Evolutionary conservation across 2,329 filamentous ascomycete genomes (phyloP).

Genomic region (Arthrobotrys entomopaga): DNA sequence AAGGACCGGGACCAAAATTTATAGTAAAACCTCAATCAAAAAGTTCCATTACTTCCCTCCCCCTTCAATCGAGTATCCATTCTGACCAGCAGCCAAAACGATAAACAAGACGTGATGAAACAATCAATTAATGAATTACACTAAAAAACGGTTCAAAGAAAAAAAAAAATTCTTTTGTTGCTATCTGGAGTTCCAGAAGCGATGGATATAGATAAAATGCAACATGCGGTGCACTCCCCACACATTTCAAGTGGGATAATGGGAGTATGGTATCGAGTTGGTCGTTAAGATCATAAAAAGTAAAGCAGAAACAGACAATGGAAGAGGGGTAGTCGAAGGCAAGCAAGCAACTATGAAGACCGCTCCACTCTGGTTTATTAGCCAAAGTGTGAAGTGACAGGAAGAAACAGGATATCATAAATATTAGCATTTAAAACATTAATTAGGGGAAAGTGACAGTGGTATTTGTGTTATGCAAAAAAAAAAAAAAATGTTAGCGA

Average conservation of each 20-base stretch:
- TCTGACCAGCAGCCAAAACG: background rate
- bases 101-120: background rate
- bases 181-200: background rate
- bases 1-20: too few species aligned
- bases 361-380: constrained; percentile 5
- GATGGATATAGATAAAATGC: background rate
- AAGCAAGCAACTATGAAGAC: background rate
- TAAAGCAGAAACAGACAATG: constrained; percentile 6
- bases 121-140: constrained; percentile 9
- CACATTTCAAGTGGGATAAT: constrained; percentile 24
- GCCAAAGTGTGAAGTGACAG: background rate
- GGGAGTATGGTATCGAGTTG: constrained; percentile 41
- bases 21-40: too few species aligned
- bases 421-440: constrained; percentile 5
- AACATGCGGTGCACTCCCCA: constrained; percentile 7
- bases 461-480: constrained; percentile 26
- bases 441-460: constrained; percentile 28
- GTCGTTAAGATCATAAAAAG: constrained; percentile 34
- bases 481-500: background rate
- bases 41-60: background rate
- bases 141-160: background rate
- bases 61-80: background rate
- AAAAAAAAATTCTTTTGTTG: background rate
- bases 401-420: constrained; percentile 29
- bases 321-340: background rate